Conservation (phyloP, 2,329 filamentous ascomycete genomes). For the Amphichorda felina region DNA sequence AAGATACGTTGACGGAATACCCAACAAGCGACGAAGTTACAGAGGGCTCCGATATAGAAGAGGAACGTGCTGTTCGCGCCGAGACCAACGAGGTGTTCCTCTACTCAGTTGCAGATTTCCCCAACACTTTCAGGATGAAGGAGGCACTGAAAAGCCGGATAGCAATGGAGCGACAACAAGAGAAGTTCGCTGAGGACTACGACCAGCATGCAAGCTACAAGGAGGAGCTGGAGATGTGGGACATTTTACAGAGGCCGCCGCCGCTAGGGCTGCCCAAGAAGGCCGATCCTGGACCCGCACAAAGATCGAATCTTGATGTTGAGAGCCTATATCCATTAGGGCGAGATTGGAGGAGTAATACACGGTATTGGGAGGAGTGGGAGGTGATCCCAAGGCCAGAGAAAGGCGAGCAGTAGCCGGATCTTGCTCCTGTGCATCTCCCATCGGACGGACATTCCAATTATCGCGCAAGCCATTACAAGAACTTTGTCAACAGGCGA, state of each 20-base stretch:
- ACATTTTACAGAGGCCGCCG: slow-evolving; percentile 25
- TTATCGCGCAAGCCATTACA: too few relatives aligned
- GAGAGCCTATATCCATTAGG: slow-evolving; percentile 23
- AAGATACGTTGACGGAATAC: too few relatives aligned
- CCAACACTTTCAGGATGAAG: slow-evolving; percentile 21
- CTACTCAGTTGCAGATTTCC: slow-evolving; percentile 27
- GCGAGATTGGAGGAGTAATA: slow-evolving; percentile 24
- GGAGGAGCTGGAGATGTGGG: slow-evolving; percentile 34
- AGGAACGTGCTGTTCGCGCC: slow-evolving; percentile 15
- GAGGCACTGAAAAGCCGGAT: slow-evolving; percentile 25
- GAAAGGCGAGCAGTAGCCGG: too few relatives aligned
- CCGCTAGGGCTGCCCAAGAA: slow-evolving; percentile 19
- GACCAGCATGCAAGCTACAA: slow-evolving; percentile 26
- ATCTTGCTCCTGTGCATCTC: too few relatives aligned
- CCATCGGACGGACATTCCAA: too few relatives aligned
- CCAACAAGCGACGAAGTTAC: too few relatives aligned
- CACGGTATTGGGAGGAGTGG: slow-evolving; percentile 29
- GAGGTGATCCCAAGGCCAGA: slow-evolving; percentile 13
- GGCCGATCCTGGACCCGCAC: slow-evolving; percentile 14
- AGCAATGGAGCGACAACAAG: slow-evolving; percentile 26
- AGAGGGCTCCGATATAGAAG: slow-evolving; percentile 8
- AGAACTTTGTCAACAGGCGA: too few relatives aligned
- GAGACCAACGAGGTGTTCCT: slow-evolving; percentile 30
- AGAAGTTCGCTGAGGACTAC: slow-evolving; percentile 27
- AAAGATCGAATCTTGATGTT: slow-evolving; percentile 17